Evolutionary conservation across 805 yeast species (phyloP), one percentile per base, ranked within the genome.

Genomic region (Metschnikowia sp.): DNA sequence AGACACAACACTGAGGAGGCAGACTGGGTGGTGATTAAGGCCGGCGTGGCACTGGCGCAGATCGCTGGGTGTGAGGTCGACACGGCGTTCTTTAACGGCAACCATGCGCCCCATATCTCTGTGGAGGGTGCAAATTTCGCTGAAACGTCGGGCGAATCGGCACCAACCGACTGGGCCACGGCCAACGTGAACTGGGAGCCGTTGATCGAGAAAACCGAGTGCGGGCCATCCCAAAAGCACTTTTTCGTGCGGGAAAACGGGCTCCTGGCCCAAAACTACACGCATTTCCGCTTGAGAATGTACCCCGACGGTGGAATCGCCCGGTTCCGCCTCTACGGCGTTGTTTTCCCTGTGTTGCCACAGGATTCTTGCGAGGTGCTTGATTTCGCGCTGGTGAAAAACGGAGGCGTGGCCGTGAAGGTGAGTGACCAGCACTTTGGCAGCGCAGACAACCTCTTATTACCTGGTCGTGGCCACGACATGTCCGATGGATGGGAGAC

Each of bases 401-500:
- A 84, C 61, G 99, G 99, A 51, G 98, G 96, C 53, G 91, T 89
- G 32, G 92, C 92, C 26, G 81, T 88, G 36, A 74, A 81, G 10
- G 82, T 79, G 57, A 85, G 95, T 2, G 97, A 94, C 70, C 96
- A 92, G 71, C 98, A 91, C 69, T 92, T 92, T 62, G 96, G 97
- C 34, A 79, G 92, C 39, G 96, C 91, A 34, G 95, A 88, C 65
- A 92, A 92, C 70, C 72, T 92, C 52, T 70, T 92, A 48, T 73
- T 92, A 46, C 97, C 97, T 2, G 98, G 98, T 12, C 81, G 97
- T 51, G 99, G 99, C 44, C 80, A 77, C 58, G 97, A 92, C 66
- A 92, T 92, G 98, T 82, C 94, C 42, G 98, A 94, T 62, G 99
- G 99, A 11, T 92, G 99, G 99, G 99, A 92, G 65, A 92, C 99